Conservation (phyloP, 1,284 basidiomycete genomes). For the Rhodotorula sp. region DNA sequence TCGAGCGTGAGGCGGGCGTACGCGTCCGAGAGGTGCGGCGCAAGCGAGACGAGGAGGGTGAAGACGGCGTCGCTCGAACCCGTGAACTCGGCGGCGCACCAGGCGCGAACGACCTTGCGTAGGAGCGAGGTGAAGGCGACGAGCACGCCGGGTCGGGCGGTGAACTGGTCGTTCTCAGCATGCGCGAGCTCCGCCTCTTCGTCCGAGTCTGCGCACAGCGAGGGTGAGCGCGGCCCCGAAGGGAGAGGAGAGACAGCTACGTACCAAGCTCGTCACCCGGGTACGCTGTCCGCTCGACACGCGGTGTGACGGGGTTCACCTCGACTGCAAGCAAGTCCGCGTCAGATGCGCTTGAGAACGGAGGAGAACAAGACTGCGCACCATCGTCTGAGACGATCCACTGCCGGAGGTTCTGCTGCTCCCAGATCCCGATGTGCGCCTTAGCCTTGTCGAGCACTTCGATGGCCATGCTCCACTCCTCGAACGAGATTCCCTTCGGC, state of each 20-base stretch:
- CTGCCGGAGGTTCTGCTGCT: slow-evolving; percentile 30
- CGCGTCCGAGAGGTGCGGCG: slow-evolving; percentile 52
- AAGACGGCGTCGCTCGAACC: slow-evolving; percentile 47
- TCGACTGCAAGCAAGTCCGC: neutral
- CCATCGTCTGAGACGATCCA: slow-evolving; percentile 41
- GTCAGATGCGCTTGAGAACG: neutral
- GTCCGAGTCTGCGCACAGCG: slow-evolving; percentile 15
- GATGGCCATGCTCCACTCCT: slow-evolving; percentile 45
- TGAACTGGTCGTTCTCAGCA: slow-evolving; percentile 18
- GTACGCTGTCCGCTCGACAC: neutral
- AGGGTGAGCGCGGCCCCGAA: neutral
- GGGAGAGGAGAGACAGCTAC: neutral
- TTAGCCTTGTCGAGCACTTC: slow-evolving; percentile 37
- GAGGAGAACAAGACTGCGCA: slow-evolving; percentile 5
- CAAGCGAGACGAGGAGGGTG: slow-evolving; percentile 52
- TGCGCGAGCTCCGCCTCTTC: slow-evolving; percentile 23
- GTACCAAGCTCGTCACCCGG: neutral
- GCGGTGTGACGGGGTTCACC: neutral
- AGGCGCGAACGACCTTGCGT: slow-evolving; percentile 34
- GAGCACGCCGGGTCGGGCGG: slow-evolving; percentile 34
- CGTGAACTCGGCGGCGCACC: slow-evolving; percentile 31
- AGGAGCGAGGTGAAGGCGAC: slow-evolving; percentile 34
- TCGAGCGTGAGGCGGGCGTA: slow-evolving; percentile 54
- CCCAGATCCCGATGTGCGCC: slow-evolving; percentile 37
- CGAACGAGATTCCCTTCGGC: slow-evolving; percentile 30